phyloP scores from a whole-genome alignment of 1,139 yeast species.

The Suhomyces taliae region DNA sequence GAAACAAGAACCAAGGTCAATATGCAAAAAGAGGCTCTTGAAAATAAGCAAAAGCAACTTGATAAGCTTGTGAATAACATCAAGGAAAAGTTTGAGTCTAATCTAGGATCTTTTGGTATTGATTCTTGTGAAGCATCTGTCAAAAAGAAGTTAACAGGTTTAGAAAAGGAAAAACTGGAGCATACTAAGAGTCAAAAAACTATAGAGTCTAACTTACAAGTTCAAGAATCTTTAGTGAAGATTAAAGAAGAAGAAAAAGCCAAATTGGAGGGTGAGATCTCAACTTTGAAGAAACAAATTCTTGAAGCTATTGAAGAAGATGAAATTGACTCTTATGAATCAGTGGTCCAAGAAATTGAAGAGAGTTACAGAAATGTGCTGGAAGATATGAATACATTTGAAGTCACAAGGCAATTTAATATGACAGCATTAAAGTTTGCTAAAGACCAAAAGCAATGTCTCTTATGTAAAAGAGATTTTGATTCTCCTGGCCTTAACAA shows the following conservation, averaged over 20 bases:
- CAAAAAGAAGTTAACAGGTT: conserved; percentile 13
- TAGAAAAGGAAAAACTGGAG: conserved; percentile 11
- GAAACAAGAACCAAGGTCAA: conserved; percentile 34
- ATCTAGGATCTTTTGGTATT: conserved; percentile 22
- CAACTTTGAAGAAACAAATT: conserved; percentile 21
- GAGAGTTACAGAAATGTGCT: conserved; percentile 57
- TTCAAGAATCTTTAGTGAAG: conserved; percentile 13
- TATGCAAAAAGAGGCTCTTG: conserved; percentile 15
- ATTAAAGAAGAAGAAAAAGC: conserved; percentile 14
- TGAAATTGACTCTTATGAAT: conserved; percentile 51
- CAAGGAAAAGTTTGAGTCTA: conserved; percentile 14
- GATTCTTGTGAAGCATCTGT: conserved; percentile 23
- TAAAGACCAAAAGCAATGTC: conserved; percentile 53
- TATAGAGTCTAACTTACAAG: not conserved
- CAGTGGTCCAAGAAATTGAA: conserved; percentile 55
- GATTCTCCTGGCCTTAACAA: conserved; percentile 36
- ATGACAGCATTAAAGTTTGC: conserved; percentile 64
- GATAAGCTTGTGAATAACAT: conserved; percentile 21
- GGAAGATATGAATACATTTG: conserved; percentile 62
- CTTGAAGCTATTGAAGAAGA: conserved; percentile 38
- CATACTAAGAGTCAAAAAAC: conserved; percentile 11
- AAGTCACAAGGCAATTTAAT: conserved; percentile 66
- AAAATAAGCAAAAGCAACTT: conserved; percentile 19
- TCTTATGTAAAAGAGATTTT: conserved; percentile 65
- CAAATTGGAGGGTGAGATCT: conserved; percentile 19